Base-by-base conservation (phyloP, 805 yeast genomes). In the Candida morakotiae region DNA sequence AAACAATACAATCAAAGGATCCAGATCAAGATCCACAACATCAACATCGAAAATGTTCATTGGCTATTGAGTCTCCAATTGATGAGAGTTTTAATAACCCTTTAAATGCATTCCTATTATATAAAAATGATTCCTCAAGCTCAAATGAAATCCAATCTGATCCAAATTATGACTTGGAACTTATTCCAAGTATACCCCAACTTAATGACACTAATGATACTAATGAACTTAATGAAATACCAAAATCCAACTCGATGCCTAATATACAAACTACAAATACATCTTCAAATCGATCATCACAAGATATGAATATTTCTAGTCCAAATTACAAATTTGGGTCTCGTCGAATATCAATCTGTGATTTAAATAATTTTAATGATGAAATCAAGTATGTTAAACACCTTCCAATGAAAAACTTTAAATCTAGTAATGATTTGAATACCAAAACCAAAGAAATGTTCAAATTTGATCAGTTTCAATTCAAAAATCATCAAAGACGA, bases 401-500 rank as follows among this genome's bases (percentile, higher is more conserved):
- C 9, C 17, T 24, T 4, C 36, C 14, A 6, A 10, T 11, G 13
- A 16, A 21, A 21, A 34, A 16, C 9, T 29, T 19, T 21, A 24
- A 24, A 9, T 24, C 28, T 2, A 23, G 24, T n/a, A 14, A 35
- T 11, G 30, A 34, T 14, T 21, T 21, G 7, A 26, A 26, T 26
- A 21, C 23, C 23, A 8, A n/a, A 21, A 19, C 37, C 24, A 11
- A 29, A 38, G 8, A 30, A 7, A 11, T 33, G 28, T 11, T 18
- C n/a, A 23, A n/a, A 16, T 22, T 38, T 14, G 28, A 26, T 13
- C 25, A 30, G 19, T 30, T 31, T 29, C 19, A 29, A 9, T 24
- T 35, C 31, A 51, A 57, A 26, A 57, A 60, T 35, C 79, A 73
- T 46, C 62, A 59, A 25, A 44, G 77, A 31, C 51, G 75, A 26